Evolutionary conservation across 2,329 filamentous ascomycete species (phyloP), one percentile per base, ranked within the genome.

Genomic region (Fusarium fracticaudum): DNA sequence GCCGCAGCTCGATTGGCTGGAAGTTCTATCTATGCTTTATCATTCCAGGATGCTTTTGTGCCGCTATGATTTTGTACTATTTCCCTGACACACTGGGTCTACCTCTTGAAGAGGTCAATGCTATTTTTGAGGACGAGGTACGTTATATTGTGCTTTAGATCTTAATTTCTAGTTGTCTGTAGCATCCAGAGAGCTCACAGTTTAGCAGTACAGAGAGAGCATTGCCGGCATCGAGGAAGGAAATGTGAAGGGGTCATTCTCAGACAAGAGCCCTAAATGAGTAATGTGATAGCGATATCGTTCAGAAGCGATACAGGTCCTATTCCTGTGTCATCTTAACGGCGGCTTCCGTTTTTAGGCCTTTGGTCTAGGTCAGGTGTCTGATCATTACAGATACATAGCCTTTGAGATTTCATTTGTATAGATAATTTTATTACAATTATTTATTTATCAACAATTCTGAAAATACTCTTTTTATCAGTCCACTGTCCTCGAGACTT

Each of bases 131-230:
- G 8, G 53, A 57, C 11, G 31, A 51, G 5, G 48, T 51, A 24
- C 10, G 48, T 24, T 3, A 1, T 10, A n/a, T 3, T 3, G 15
- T 14, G 7, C 18, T 24, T 18, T 6, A 3, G 11, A 24, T 13
- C 7, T 13, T 5, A 5, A 33, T n/a, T 1, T n/a, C 14, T 14
- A 33, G 13, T 33, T 7, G 33, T 33, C 6, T 33, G 33, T 33
- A 33, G 33, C 33, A 33, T 33, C 33, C 7, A 35, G 8, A 13
- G 2, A 11, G 6, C 48, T 51, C 8, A 51, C 11, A 35, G 3
- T 24, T 4, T 0, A 10, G 17, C 31, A 51, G 31, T 17, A 24
- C 5, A 35, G 17, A 35, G 48, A 51, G 3, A 51, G 31, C 11
- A 51, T 51, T 24, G 29, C 10, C 14, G 31, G 31, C 2, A 35